phyloP scores from a whole-genome alignment of 306 rosid genomes.

The Malus domestica region ASM211411v1 NC_041805.1:174001-174500 shows the following conservation, averaged over 20 bases:
- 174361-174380: slow-evolving; percentile 91
- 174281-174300: slow-evolving; percentile 83
- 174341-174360: slow-evolving; percentile 95
- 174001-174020: slow-evolving; percentile 70
- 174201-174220: slow-evolving; percentile 29
- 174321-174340: slow-evolving; percentile 94
- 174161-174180: not conserved
- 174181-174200: slow-evolving; percentile 11
- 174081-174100: slow-evolving; percentile 36
- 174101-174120: slow-evolving; percentile 96
- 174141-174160: slow-evolving; percentile 51
- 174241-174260: slow-evolving; percentile 67
- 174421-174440: slow-evolving; percentile 97
- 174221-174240: slow-evolving; percentile 61
- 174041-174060: slow-evolving; percentile 44
- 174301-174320: slow-evolving; percentile 90
- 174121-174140: slow-evolving; percentile 48
- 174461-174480: slow-evolving; percentile 76
- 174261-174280: slow-evolving; percentile 45
- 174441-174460: slow-evolving; percentile 89
- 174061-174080: not conserved
- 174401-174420: slow-evolving; percentile 97
- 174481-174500: slow-evolving; percentile 97
- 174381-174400: slow-evolving; percentile 84
- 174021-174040: slow-evolving; percentile 71